Evolutionary conservation across 2,329 filamentous ascomycete genomes (phyloP).

Genomic region (Aspergillus flavus): DNA sequence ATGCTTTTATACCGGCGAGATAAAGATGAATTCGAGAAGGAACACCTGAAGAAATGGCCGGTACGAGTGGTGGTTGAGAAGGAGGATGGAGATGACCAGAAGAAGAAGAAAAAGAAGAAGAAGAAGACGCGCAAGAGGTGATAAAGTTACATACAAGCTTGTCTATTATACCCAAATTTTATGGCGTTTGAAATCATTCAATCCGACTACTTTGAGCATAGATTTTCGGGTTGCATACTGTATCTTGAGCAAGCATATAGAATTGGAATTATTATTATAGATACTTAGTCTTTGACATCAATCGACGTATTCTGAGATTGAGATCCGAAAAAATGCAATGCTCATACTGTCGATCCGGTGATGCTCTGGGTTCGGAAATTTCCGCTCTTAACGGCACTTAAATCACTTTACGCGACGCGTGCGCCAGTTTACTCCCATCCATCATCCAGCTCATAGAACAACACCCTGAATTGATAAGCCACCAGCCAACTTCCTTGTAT

Average conservation of each 20-base stretch:
- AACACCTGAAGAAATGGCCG: constrained; percentile 70
- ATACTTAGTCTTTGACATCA: not conserved
- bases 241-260: not conserved
- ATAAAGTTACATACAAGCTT: constrained; percentile 19
- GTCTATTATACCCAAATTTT: constrained; percentile 22
- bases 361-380: not conserved
- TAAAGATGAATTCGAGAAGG: constrained; percentile 82
- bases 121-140: constrained; percentile 49
- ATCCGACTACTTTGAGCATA: not conserved
- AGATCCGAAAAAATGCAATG: not conserved
- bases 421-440: not conserved
- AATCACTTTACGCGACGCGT: constrained; percentile 38
- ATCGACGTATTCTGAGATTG: not conserved
- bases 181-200: constrained; percentile 10
- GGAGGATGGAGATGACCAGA: constrained; percentile 34
- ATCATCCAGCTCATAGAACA: not conserved
- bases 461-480: not conserved
- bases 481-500: not conserved
- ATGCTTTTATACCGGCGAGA: constrained; percentile 86
- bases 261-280: not conserved
- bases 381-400: not conserved
- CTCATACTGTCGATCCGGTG: not conserved
- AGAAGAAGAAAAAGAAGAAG: constrained; percentile 52
- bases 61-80: constrained; percentile 39
- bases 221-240: not conserved